Evolutionary conservation across 345 rosid genomes (phyloP).

Genomic region (Citrus sinensis): DNA sequence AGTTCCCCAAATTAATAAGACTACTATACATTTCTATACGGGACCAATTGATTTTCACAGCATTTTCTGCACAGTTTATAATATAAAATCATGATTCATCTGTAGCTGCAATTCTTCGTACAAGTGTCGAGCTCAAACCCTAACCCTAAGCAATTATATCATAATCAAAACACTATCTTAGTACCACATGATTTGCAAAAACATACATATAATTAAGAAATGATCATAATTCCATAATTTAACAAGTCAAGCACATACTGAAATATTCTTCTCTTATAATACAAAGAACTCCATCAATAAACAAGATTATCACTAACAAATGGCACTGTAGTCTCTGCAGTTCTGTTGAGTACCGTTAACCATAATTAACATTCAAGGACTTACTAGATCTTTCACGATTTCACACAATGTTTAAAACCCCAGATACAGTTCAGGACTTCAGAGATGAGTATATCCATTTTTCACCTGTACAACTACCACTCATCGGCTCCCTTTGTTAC

Average conservation of each 20-base stretch:
- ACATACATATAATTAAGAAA: not conserved
- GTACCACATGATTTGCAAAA: not conserved
- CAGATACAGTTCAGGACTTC: not conserved
- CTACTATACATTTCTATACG: no score
- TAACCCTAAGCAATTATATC: not conserved
- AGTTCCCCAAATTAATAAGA: no score
- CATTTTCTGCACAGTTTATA: no score
- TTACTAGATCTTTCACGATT: not conserved
- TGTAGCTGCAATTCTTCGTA: not conserved
- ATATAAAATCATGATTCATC: not conserved
- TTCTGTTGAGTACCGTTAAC: not conserved
- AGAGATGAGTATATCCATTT: not conserved
- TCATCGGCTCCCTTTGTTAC: conserved; percentile 53
- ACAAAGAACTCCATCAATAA: not conserved
- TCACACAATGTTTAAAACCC: not conserved
- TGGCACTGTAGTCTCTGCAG: not conserved
- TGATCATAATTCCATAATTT: not conserved
- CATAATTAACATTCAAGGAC: not conserved
- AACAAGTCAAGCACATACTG: not conserved
- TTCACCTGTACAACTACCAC: conserved; percentile 40
- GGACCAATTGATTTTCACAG: no score
- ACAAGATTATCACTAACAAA: not conserved
- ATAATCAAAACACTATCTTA: not conserved
- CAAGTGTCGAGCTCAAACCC: not conserved
- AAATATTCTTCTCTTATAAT: not conserved